These are phyloP conservation scores for Globisporangium solare DNA, from an alignment of 352 stramenopile genomes.

Conservation along the genomic window DNA sequence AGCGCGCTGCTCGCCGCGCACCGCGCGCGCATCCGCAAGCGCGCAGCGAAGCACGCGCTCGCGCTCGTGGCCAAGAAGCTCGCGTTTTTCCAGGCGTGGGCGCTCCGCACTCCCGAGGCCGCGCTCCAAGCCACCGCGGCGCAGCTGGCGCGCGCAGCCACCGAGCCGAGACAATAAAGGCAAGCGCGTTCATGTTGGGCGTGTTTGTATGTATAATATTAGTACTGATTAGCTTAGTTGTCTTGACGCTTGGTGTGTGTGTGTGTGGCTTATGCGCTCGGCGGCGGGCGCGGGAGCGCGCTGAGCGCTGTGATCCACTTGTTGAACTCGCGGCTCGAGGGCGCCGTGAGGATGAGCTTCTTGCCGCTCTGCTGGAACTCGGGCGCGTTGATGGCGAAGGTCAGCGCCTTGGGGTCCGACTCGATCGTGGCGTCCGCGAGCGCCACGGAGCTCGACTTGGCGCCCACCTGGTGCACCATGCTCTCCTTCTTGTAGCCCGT, in stretches of 20 bases:
- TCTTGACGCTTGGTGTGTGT: too few relatives aligned
- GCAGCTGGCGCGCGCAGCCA: constrained; percentile 8
- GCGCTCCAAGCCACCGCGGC: constrained; percentile 4
- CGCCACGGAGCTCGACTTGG: constrained; percentile 67
- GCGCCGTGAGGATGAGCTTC: constrained; percentile 75
- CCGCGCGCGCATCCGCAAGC: constrained; percentile 17
- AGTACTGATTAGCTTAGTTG: too few relatives aligned
- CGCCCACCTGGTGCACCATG: constrained; percentile 63
- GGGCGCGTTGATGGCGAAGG: constrained; percentile 75
- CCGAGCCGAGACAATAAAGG: too few relatives aligned
- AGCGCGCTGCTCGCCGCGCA: constrained; percentile 33
- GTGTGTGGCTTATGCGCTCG: constrained; percentile 35
- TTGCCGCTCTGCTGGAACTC: constrained; percentile 69
- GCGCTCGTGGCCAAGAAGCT: constrained; percentile 42
- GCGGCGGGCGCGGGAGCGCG: constrained; percentile 30
- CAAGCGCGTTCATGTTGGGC: too few relatives aligned
- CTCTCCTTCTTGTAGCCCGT: constrained; percentile 77
- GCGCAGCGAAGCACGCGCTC: constrained; percentile 24
- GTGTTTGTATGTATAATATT: too few relatives aligned
- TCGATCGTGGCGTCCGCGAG: constrained; percentile 64
- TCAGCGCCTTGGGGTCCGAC: constrained; percentile 58
- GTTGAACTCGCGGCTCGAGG: constrained; percentile 77
- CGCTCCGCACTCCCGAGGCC: constrained; percentile 18
- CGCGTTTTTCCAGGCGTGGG: constrained; percentile 56
- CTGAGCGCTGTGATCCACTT: constrained; percentile 77